A percentile compares a stretch with the other conserved stretches of the same genome.
phyloP scores from a whole-genome alignment of 75 land plant genomes.

The Cryptomeria japonica region DNA sequence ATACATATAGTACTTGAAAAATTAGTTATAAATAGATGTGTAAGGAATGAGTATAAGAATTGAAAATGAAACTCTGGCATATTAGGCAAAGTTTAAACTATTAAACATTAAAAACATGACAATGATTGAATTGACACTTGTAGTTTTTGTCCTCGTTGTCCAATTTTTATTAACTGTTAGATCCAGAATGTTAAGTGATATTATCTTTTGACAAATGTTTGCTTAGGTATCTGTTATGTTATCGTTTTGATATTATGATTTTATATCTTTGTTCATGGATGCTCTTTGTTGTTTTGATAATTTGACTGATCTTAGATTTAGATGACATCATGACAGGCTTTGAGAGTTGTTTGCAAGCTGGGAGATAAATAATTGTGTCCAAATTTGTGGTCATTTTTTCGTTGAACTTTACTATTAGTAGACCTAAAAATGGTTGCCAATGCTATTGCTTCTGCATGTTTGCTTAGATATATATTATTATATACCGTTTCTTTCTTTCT shows the following conservation, averaged over 20 bases:
- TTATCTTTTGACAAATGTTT: neutral
- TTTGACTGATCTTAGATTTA: conserved; percentile 49
- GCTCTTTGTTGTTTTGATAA: conserved; percentile 2
- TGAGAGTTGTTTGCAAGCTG: conserved; percentile 65
- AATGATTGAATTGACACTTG: neutral
- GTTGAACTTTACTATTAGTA: neutral
- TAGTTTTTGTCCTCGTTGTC: neutral
- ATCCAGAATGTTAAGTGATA: neutral
- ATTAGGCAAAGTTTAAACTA: too few species aligned
- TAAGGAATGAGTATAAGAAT: too few species aligned
- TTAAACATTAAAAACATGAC: too few species aligned
- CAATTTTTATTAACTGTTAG: neutral
- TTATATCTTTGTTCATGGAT: neutral
- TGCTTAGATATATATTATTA: neutral
- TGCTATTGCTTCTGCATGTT: neutral
- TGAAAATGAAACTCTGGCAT: too few species aligned
- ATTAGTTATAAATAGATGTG: too few species aligned
- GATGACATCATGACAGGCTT: conserved; percentile 77
- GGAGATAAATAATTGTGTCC: conserved; percentile 78
- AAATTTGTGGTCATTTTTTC: neutral
- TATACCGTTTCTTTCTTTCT: neutral
- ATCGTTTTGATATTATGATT: neutral
- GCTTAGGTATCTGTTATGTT: neutral
- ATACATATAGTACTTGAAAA: too few species aligned
- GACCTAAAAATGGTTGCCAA: neutral